Evolutionary conservation across 208 protist species (phyloP).

Genomic region (Leptomonas pyrrhocoris): DNA sequence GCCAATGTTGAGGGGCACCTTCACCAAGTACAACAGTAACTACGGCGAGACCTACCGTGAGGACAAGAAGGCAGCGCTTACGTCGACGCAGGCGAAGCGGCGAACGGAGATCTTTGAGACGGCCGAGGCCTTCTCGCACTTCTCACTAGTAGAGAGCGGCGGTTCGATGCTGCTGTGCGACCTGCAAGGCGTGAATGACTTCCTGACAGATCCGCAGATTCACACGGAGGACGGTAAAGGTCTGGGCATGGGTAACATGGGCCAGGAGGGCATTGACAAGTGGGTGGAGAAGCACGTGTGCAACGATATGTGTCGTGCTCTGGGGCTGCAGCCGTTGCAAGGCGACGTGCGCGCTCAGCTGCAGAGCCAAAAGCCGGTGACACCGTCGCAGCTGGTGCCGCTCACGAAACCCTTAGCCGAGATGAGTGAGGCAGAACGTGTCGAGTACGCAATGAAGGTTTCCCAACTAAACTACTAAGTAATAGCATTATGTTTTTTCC

Average conservation of each 20-base stretch:
- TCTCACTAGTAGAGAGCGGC: constrained; percentile 69
- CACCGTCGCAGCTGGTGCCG: constrained; percentile 54
- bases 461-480: constrained; percentile 54
- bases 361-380: constrained; percentile 50
- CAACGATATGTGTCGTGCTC: constrained; percentile 68
- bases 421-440: constrained; percentile 75
- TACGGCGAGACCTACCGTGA: constrained; percentile 76
- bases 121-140: constrained; percentile 90
- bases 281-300: constrained; percentile 78
- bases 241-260: constrained; percentile 85
- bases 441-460: constrained; percentile 69
- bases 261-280: constrained; percentile 81
- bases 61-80: constrained; percentile 62
- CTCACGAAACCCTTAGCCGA: constrained; percentile 72
- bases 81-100: constrained; percentile 39
- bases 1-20: constrained; percentile 81
- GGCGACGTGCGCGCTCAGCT: constrained; percentile 45
- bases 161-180: constrained; percentile 83
- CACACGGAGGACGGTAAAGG: constrained; percentile 81
- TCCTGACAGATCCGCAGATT: constrained; percentile 87
- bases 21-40: constrained; percentile 93
- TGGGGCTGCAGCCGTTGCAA: constrained; percentile 56
- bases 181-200: constrained; percentile 83
- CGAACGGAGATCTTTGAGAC: constrained; percentile 70
- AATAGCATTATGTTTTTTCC: neutral